Evolutionary conservation across 129 eudicot genomes (phyloP).

Genomic region (Mikania micrantha): DNA sequence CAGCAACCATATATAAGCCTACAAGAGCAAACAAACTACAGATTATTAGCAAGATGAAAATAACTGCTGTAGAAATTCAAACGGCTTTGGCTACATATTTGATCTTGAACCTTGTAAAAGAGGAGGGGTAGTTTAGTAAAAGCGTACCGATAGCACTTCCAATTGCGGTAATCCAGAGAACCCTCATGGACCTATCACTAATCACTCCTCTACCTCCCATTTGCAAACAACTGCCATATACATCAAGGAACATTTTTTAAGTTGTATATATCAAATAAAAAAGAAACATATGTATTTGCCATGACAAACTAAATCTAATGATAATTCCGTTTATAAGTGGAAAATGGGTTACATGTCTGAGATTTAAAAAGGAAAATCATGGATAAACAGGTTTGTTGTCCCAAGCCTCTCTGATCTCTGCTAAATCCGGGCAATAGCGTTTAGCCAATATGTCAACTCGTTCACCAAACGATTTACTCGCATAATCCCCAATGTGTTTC

Average conservation of each 20-base stretch:
- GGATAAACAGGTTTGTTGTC: too few species aligned
- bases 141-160: conserved; percentile 73
- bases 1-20: conserved; percentile 86
- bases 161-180: conserved; percentile 69
- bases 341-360: too few species aligned
- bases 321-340: not conserved
- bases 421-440: conserved; percentile 49
- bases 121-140: not conserved
- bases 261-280: not conserved
- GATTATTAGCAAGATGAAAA: too few species aligned
- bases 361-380: too few species aligned
- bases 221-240: conserved; percentile 25
- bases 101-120: not conserved
- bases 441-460: conserved; percentile 54
- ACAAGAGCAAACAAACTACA: not conserved
- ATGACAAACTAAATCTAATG: not conserved
- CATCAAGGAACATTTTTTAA: not conserved
- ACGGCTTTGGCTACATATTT: too few species aligned
- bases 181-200: conserved; percentile 73
- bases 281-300: not conserved
- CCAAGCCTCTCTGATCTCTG: conserved; percentile 53
- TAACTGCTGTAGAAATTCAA: too few species aligned
- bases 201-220: conserved; percentile 60
- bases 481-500: conserved; percentile 46
- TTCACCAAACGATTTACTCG: conserved; percentile 45